Percentiles rank a stretch among this genome's conserved stretches.
phyloP scores from a whole-genome alignment of 2,329 filamentous ascomycete genomes.

The Aspergillus piperis region DNA sequence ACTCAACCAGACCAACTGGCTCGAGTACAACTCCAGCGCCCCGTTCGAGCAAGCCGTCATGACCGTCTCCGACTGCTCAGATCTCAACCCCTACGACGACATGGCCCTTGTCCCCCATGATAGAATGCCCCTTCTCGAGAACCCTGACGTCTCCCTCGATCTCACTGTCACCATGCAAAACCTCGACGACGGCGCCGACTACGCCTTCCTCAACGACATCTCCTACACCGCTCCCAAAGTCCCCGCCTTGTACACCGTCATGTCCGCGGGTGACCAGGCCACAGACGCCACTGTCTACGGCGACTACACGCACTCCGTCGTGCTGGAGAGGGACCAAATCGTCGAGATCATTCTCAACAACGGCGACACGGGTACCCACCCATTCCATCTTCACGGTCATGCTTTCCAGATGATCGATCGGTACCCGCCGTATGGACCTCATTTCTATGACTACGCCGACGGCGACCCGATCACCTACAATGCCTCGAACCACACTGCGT shows the following conservation, averaged over 20 bases:
- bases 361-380: conserved; percentile 46
- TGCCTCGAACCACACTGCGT: conserved; percentile 36
- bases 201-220: conserved; percentile 30
- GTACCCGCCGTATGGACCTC: conserved; percentile 56
- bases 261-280: conserved; percentile 43
- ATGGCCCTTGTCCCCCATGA: conserved; percentile 70
- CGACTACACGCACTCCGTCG: conserved; percentile 58
- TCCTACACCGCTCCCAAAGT: conserved; percentile 28
- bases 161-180: conserved; percentile 71
- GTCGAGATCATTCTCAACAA: conserved; percentile 50
- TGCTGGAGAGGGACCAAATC: conserved; percentile 42
- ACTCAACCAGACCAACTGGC: conserved; percentile 60
- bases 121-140: conserved; percentile 58
- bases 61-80: conserved; percentile 30
- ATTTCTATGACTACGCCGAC: conserved; percentile 53
- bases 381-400: conserved; percentile 57
- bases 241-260: conserved; percentile 29
- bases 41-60: conserved; percentile 29
- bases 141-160: conserved; percentile 62
- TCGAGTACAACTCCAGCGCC: conserved; percentile 59
- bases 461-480: conserved; percentile 32
- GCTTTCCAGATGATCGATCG: conserved; percentile 69
- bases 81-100: conserved; percentile 72
- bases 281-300: conserved; percentile 65
- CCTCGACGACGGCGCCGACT: conserved; percentile 37